Evolutionary conservation across 2,329 filamentous ascomycete species (phyloP), one percentile per base, ranked within the genome.

Genomic region (Diplocarpon mali): DNA sequence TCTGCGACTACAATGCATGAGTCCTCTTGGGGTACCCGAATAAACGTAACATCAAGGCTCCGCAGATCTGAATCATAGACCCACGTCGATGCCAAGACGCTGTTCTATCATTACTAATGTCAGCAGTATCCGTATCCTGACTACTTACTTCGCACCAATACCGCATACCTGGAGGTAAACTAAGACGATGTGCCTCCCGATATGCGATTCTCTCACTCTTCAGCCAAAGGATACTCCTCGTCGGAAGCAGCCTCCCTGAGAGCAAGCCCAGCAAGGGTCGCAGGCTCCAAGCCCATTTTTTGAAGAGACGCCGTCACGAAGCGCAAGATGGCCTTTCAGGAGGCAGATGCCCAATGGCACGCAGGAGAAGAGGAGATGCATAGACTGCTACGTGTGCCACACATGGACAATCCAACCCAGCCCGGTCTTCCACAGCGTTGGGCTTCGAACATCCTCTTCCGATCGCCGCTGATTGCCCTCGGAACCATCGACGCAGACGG

Each of bases 381-480:
- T 45, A 60, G 65, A 13, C 68, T 80, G 5, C 71, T 89, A 46
- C 70, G 67, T 29, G 68, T 80, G 0, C 78, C 80, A 0, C 60
- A 64, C 2, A 51, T 62, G 27, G 69, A 75, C 38, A 89, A 92
- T 56, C 85, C 85, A 0, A 88, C 83, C 0, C 64, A 71, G 1
- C 67, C 72, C 1, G 77, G 76, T 42, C 70, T 92, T 1, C 77
- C 77, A 0, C 68, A 70, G n/a, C n/a, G n/a, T 5, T 69, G 75
- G 13, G 80, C 81, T 16, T 75, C 69, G 1, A 66, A 70, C 50
- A 72, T 84, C 49, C 69, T 88, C 2, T 68, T 72, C 40, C 65
- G 65, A 13, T 79, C 77, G 0, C 78, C 84, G 1, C 68, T 92
- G 7, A 67, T 92, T 12, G 85, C 84, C 0, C 64, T 93, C 14